Evolutionary conservation across 495 filamentous ascomycete genomes (phyloP).

Genomic region (Talaromyces thailandensis): DNA sequence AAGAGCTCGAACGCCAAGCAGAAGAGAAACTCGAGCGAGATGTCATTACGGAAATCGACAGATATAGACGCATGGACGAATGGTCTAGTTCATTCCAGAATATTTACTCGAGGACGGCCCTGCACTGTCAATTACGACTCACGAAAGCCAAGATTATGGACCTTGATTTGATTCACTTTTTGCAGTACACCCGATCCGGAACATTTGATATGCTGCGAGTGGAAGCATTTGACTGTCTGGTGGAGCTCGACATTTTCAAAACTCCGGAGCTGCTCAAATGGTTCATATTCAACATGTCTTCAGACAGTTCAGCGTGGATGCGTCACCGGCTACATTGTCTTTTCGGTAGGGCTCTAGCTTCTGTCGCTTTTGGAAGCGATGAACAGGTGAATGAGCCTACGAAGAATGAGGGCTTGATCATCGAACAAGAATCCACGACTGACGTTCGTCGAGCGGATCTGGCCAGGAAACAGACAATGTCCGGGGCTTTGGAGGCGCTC

Average conservation of each 20-base stretch:
- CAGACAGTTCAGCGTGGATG: conserved; percentile 74
- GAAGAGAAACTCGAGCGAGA: conserved; percentile 56
- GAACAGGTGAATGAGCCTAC: conserved; percentile 15
- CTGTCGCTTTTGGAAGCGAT: conserved; percentile 66
- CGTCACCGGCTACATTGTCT: conserved; percentile 58
- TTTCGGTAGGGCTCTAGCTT: conserved; percentile 65
- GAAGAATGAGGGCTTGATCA: conserved; percentile 56
- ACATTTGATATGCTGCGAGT: conserved; percentile 75
- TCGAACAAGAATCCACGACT: conserved; percentile 67
- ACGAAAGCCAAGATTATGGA: conserved; percentile 64
- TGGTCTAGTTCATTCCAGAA: conserved; percentile 91
- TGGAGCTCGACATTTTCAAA: conserved; percentile 65
- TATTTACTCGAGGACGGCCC: conserved; percentile 70
- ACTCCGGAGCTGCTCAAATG: conserved; percentile 54
- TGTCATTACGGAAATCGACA: conserved; percentile 76
- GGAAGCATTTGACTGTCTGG: conserved; percentile 71
- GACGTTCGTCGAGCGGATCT: conserved; percentile 60
- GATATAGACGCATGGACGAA: conserved; percentile 87
- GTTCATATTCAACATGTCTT: conserved; percentile 61
- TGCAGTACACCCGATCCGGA: conserved; percentile 69
- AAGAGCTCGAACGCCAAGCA: conserved; percentile 43
- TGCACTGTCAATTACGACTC: conserved; percentile 66
- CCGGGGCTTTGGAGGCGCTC: conserved; percentile 65
- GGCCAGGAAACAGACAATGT: conserved; percentile 64
- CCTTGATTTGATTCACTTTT: conserved; percentile 53